Conservation (phyloP, 2,329 filamentous ascomycete genomes). For the Pseudonectria foliicola region DNA sequence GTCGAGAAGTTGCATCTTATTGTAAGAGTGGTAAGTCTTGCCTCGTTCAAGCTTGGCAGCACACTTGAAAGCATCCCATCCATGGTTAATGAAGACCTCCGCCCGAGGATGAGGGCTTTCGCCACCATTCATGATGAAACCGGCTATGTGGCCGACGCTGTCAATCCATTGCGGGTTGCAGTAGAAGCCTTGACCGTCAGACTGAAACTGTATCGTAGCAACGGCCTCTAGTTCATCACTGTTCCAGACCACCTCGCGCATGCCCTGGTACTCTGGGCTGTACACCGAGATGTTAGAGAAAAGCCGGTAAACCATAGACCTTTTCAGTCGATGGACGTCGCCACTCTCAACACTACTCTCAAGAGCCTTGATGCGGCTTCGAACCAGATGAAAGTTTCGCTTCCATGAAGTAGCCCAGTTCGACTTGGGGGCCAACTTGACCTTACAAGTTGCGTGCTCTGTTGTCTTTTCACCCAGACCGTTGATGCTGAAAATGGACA, state of each 20-base stretch:
- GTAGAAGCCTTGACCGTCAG: constrained; percentile 39
- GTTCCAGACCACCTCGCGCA: constrained; percentile 49
- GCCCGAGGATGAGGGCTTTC: constrained; percentile 41
- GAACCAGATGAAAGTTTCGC: constrained; percentile 48
- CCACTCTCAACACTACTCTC: constrained; percentile 21
- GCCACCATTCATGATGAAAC: constrained; percentile 54
- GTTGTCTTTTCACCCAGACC: constrained; percentile 6
- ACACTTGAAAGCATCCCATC: constrained; percentile 48
- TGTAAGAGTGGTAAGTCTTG: constrained; percentile 49
- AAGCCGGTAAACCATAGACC: constrained; percentile 53
- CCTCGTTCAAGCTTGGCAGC: constrained; percentile 15
- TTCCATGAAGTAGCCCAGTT: constrained; percentile 15
- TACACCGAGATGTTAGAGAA: constrained; percentile 51
- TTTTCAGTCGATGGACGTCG: constrained; percentile 14
- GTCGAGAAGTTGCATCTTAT: constrained; percentile 49
- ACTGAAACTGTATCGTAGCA: constrained; percentile 44
- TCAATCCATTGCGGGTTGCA: constrained; percentile 54
- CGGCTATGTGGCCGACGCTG: constrained; percentile 50
- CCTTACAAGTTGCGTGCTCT: constrained; percentile 11
- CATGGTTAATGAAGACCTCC: constrained; percentile 53
- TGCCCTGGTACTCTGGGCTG: constrained; percentile 44
- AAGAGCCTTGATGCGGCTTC: constrained; percentile 51
- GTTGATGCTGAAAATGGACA: constrained; percentile 17
- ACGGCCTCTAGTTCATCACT: constrained; percentile 17
- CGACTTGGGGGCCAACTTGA: constrained; percentile 2